A percentile compares a stretch with the other conserved stretches of the same genome.
phyloP scores from a whole-genome alignment of 2,329 filamentous ascomycete species.

The Colletotrichum tropicale region DNA sequence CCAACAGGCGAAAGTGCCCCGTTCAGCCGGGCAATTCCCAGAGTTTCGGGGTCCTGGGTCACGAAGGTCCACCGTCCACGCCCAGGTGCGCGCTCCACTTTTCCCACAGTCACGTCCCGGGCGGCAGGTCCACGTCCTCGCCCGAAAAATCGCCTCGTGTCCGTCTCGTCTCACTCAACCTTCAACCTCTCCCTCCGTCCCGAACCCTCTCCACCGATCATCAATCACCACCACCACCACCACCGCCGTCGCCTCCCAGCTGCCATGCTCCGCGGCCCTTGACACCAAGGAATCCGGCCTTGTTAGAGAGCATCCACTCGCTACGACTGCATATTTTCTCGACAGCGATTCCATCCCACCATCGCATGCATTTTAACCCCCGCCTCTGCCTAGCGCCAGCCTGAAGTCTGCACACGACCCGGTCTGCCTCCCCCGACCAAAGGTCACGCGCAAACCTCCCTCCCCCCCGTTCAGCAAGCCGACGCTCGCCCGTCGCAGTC shows the following conservation, averaged over 20 bases:
- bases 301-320: neutral
- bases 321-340: neutral
- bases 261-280: neutral
- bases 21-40: slow-evolving; percentile 5
- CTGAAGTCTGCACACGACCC: neutral
- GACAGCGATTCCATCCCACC: neutral
- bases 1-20: neutral
- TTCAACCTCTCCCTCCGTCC: slow-evolving; percentile 11
- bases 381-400: neutral
- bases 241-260: neutral
- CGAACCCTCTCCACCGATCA: neutral
- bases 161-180: slow-evolving; percentile 13
- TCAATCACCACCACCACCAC: neutral
- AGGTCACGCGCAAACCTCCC: neutral
- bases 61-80: neutral
- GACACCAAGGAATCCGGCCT: neutral
- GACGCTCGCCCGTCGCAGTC: neutral
- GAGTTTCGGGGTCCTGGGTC: slow-evolving; percentile 17
- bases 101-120: slow-evolving; percentile 13
- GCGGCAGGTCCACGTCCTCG: slow-evolving; percentile 8
- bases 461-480: neutral
- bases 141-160: slow-evolving; percentile 22
- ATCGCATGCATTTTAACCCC: neutral
- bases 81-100: neutral
- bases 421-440: neutral